Evolutionary conservation across 106 monocot genomes (phyloP).

Genomic region (Dendrobium chrysotoxum): DNA sequence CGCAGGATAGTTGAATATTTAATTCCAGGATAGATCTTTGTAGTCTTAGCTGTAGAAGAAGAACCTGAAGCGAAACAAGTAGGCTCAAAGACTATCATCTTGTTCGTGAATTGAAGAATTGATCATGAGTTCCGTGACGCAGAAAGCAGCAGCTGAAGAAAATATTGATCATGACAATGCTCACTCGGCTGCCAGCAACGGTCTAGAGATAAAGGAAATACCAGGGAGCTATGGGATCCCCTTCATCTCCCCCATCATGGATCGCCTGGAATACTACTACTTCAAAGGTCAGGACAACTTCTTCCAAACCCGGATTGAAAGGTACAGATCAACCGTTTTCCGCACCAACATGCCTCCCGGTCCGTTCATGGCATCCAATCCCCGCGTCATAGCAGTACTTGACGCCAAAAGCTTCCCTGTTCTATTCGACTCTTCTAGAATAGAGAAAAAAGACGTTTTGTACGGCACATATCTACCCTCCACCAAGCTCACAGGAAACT

Average conservation of each 20-base stretch:
- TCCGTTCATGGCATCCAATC: constrained; percentile 37
- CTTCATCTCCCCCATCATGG: constrained; percentile 23
- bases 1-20: too few species aligned
- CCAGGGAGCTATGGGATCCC: constrained; percentile 20
- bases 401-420: constrained; percentile 51
- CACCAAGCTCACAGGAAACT: constrained; percentile 37
- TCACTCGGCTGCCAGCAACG: background rate
- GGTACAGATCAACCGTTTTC: constrained; percentile 39
- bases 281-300: constrained; percentile 26
- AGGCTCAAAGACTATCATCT: too few species aligned
- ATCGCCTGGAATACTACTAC: constrained; percentile 48
- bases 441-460: constrained; percentile 41
- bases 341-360: constrained; percentile 46
- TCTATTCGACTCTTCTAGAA: constrained; percentile 45
- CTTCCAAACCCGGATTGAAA: constrained; percentile 28
- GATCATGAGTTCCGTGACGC: too few species aligned
- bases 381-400: constrained; percentile 30
- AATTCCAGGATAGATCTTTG: too few species aligned
- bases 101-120: too few species aligned
- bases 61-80: too few species aligned
- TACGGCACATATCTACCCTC: constrained; percentile 48
- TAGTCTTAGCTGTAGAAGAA: too few species aligned
- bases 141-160: too few species aligned
- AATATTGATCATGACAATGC: too few species aligned
- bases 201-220: background rate